Evolutionary conservation across 306 rosid species (phyloP).

Genomic region (Quercus gilva): DNA sequence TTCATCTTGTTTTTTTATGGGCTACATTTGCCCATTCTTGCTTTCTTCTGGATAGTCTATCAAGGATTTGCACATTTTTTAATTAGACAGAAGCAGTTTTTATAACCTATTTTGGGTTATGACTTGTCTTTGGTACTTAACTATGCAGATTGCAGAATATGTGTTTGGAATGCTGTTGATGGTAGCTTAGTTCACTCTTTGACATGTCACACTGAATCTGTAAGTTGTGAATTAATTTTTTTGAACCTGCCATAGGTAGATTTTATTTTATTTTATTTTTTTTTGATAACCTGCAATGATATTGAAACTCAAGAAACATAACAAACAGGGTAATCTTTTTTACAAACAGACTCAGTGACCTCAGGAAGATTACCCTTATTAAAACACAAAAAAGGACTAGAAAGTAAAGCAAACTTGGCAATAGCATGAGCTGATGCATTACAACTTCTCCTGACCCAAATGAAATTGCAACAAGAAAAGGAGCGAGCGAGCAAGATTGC

Average conservation of each 20-base stretch:
- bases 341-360: too few relatives aligned
- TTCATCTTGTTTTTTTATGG: neutral
- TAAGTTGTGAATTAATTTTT: conserved; percentile 27
- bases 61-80: neutral
- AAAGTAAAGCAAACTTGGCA: too few relatives aligned
- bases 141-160: conserved; percentile 81
- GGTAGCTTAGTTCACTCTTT: conserved; percentile 90
- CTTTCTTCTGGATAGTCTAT: neutral
- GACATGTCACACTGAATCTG: conserved; percentile 81
- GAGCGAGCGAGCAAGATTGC: too few relatives aligned
- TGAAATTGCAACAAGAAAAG: too few relatives aligned
- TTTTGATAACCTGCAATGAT: too few relatives aligned
- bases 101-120: conserved; percentile 6
- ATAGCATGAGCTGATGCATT: too few relatives aligned
- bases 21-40: neutral
- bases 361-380: too few relatives aligned
- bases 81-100: neutral
- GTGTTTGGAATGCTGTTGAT: conserved; percentile 96
- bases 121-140: conserved; percentile 11
- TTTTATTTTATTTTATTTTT: neutral
- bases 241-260: neutral
- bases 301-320: too few relatives aligned
- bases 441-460: too few relatives aligned
- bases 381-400: too few relatives aligned
- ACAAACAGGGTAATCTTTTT: too few relatives aligned